Base-by-base conservation (phyloP, 1,284 basidiomycete genomes). In the Thelephora terrestris region DNA sequence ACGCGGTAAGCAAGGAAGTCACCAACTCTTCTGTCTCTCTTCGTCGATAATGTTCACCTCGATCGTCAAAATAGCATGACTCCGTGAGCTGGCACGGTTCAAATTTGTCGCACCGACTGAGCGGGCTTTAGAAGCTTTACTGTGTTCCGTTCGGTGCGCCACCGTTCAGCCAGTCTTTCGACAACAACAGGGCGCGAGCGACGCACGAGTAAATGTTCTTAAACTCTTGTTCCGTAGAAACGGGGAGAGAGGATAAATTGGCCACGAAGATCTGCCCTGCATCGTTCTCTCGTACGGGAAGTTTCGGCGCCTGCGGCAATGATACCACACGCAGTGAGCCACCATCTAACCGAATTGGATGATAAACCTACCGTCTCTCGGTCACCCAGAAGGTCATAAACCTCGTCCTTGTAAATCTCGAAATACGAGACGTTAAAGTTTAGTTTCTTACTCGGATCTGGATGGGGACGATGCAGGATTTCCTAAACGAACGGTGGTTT, bases 331-430 rank as follows among this genome's bases (percentile, higher is more conserved):
- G 20, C 9, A 45, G 17, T 39, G n/a, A 39, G 29, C 7, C 32
- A 38, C 36, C 34, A 21, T 36, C 38, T 43, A 2, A 17, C 7
- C 18, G 9, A 14, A 38, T 10, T 17, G 20, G 18, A 24, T 48
- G 7, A 21, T 23, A 12, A 14, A 69, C 74, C 29, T 56, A 84
- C 85, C 43, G 71, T 78, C 47, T 84, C 84, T 40, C 81, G 70
- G 45, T 75, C 68, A 3, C 85, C 81, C 3, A 91, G 72, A 4
- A 92, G 72, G 58, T 91, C 88, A 58, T 86, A 91, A 1, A 85
- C 81, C 50, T 91, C 85, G 56, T 91, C 88, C 57, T 87, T 87
- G 65, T 91, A 88, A 39, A 91, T 87, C 60, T 91, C 89, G 75
- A 90, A 85, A 55, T 89, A 91, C 0, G 85, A 86, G 16, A 85